Percentiles rank a stretch among this genome's conserved stretches.
phyloP scores from a whole-genome alignment of 495 filamentous ascomycete genomes.

The Penicillium bialowiezense region DNA sequence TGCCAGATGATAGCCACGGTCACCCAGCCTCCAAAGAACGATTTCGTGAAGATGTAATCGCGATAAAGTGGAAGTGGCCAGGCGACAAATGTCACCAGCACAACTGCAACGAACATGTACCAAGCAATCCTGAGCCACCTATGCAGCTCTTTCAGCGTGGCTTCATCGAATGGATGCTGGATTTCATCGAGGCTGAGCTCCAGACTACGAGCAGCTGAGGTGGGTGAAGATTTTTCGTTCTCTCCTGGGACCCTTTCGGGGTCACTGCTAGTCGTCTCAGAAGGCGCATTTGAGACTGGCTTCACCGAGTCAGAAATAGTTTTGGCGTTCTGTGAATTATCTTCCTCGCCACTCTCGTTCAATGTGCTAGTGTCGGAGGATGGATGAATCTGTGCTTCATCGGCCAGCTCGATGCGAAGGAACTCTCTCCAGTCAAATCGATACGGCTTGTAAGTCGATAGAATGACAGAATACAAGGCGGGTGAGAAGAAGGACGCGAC shows the following conservation, averaged over 20 bases:
- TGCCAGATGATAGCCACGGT: slow-evolving; percentile 47
- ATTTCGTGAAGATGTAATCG: slow-evolving; percentile 42
- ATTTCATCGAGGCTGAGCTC: slow-evolving; percentile 24
- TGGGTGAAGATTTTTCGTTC: slow-evolving; percentile 1
- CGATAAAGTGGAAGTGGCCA: slow-evolving; percentile 47
- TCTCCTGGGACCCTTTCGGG: slow-evolving; percentile 7
- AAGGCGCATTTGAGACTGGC: neutral
- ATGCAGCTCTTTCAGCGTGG: slow-evolving; percentile 29
- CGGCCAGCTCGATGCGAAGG: slow-evolving; percentile 37
- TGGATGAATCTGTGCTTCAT: slow-evolving; percentile 20
- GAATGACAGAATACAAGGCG: slow-evolving; percentile 36
- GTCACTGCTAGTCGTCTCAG: slow-evolving; percentile 5
- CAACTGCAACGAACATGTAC: slow-evolving; percentile 36
- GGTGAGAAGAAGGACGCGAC: slow-evolving; percentile 37
- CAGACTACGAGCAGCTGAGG: neutral
- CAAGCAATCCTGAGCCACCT: slow-evolving; percentile 39
- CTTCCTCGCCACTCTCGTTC: slow-evolving; percentile 10
- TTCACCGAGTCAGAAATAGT: neutral
- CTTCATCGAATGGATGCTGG: slow-evolving; percentile 33
- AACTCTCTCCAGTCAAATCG: slow-evolving; percentile 50
- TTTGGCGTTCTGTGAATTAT: neutral
- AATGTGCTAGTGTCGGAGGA: slow-evolving; percentile 14
- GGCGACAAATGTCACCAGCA: slow-evolving; percentile 37
- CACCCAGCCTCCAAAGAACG: slow-evolving; percentile 46
- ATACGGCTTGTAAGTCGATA: slow-evolving; percentile 43